Base-by-base conservation (phyloP, 1,284 basidiomycete genomes). In the Marasmius tenuissimus region DNA sequence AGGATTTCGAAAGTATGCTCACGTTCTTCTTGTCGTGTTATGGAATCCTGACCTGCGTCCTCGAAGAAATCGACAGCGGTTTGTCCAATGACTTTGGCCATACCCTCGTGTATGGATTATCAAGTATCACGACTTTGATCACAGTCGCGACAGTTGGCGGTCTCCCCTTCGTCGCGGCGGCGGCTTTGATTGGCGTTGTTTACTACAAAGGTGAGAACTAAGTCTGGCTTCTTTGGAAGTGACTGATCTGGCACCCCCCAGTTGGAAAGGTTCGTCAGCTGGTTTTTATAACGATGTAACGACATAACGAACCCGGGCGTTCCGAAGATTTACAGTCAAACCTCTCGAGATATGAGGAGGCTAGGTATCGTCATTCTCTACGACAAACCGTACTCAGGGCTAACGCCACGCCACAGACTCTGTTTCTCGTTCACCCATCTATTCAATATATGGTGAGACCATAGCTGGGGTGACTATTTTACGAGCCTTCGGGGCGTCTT, bases 371-470 rank as follows among this genome's bases (percentile, higher is more conserved):
- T 35, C 11, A 66, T 34, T 11, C 51, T 27, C 14, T 4, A 2
- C 55, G 57, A 39, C 39, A 35, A 45, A 50, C 22, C 38, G 14
- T 34, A 33, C 35, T 14, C 49, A 11, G 37, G 50, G 10, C 20
- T 27, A 10, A 33, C 40, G 62, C 37, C 8, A 4, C 50, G 27
- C 27, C 27, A 4, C 55, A 89, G 93, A 96, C 71, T 94, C 93
- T 12, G 89, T 95, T 50, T 94, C 94, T 8, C 87, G 94, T 40
- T 96, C 93, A 0, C 96, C 96, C 0, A 76, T 98, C 14, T 97
- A 97, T 73, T 94, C 93, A 0, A 91, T 96, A 52, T 97, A 95
- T 67, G 92, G 91, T 2, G 94, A 97, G 74, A 94, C 93, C 0
- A 94, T 96, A 59, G 84, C 92, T 3, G 94, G 94, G n/a, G 91